A percentile compares a stretch with the other conserved stretches of the same genome.
phyloP scores from a whole-genome alignment of 176 grass and related monocot species.

The Zoysia japonica region DNA sequence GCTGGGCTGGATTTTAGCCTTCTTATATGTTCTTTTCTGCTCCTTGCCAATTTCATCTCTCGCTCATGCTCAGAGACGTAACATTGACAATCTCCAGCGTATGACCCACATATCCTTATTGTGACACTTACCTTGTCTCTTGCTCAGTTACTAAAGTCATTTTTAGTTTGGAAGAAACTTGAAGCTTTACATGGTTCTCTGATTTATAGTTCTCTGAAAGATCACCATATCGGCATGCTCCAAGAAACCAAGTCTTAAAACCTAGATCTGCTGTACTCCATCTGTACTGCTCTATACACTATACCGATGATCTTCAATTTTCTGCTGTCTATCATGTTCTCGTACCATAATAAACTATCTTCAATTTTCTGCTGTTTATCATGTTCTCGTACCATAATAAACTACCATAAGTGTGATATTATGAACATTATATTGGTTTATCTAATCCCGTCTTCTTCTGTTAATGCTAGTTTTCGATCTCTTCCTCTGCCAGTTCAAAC shows the following conservation, averaged over 20 bases:
- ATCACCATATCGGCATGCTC: not conserved
- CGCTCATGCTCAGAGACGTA: not conserved
- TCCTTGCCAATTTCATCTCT: not conserved
- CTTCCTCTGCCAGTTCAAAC: not conserved
- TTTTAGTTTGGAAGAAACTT: not conserved
- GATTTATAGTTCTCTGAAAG: not conserved
- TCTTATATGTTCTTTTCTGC: not conserved
- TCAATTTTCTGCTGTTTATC: not conserved
- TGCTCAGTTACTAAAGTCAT: not conserved
- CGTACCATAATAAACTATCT: not conserved
- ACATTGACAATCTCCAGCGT: too few species aligned
- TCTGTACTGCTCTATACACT: not conserved
- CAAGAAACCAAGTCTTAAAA: not conserved
- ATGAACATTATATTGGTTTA: not conserved
- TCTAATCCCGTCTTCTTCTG: not conserved
- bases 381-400: not conserved
- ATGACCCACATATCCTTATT: not conserved
- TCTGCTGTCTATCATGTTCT: slow-evolving; percentile 1
- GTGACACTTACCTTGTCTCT: not conserved
- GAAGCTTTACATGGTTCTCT: not conserved
- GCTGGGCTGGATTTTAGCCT: not conserved
- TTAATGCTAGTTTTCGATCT: not conserved
- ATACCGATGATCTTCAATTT: not conserved
- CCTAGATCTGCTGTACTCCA: not conserved
- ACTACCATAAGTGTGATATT: not conserved